Conservation (phyloP, 2,329 filamentous ascomycete species). For the Onygena corvina region DNA sequence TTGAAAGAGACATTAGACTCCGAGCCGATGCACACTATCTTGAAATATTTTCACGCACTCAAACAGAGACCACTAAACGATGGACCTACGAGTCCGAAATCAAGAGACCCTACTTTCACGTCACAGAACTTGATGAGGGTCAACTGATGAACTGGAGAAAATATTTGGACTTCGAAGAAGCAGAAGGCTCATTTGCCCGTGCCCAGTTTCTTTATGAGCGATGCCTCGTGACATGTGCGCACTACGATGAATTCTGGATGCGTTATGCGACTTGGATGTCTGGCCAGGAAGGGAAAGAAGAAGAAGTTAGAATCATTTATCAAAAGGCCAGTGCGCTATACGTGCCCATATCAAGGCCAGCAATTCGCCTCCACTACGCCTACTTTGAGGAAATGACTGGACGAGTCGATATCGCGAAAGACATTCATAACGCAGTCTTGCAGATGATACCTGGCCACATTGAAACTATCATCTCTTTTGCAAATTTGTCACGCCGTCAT, state of each 20-base stretch:
- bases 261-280: slow-evolving; percentile 95
- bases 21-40: slow-evolving; percentile 73
- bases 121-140: slow-evolving; percentile 75
- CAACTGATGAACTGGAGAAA: slow-evolving; percentile 88
- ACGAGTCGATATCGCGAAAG: slow-evolving; percentile 63
- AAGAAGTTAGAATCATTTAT: slow-evolving; percentile 87
- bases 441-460: slow-evolving; percentile 65
- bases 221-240: slow-evolving; percentile 80
- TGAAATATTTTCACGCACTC: slow-evolving; percentile 66
- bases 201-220: slow-evolving; percentile 82
- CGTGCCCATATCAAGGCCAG: slow-evolving; percentile 73
- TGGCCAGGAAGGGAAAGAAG: slow-evolving; percentile 64
- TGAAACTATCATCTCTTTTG: slow-evolving; percentile 78
- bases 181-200: slow-evolving; percentile 62
- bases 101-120: slow-evolving; percentile 93
- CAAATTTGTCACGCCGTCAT: slow-evolving; percentile 74
- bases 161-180: slow-evolving; percentile 91
- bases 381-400: slow-evolving; percentile 84
- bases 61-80: slow-evolving; percentile 77
- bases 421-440: slow-evolving; percentile 73
- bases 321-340: slow-evolving; percentile 73
- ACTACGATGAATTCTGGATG: slow-evolving; percentile 97
- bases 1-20: slow-evolving; percentile 68
- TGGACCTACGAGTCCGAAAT: slow-evolving; percentile 94
- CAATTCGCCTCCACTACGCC: slow-evolving; percentile 78